Conservation (phyloP, 2,329 filamentous ascomycete genomes). For the Trichoderma brevicompactum region DNA sequence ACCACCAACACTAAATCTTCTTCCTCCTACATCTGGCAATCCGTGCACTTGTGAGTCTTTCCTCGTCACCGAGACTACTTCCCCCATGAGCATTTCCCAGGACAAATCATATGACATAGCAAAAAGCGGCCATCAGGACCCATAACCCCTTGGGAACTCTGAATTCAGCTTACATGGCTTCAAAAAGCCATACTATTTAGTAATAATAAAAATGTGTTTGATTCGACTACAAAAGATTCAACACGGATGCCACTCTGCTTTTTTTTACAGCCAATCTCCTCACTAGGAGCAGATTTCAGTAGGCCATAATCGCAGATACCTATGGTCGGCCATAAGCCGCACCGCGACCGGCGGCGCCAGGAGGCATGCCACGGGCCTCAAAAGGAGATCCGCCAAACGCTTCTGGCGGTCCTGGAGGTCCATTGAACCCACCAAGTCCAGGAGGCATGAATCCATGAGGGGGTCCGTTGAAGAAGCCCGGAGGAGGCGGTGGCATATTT, state of each 20-base stretch:
- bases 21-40: constrained; percentile 1
- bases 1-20: background rate
- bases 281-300: background rate
- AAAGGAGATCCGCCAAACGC: constrained; percentile 54
- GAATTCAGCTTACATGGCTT: background rate
- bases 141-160: constrained; percentile 10
- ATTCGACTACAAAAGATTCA: constrained; percentile 13
- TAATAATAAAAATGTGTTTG: constrained; percentile 16
- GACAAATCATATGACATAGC: constrained; percentile 16
- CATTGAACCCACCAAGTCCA: constrained; percentile 61
- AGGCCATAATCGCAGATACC: background rate
- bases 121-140: constrained; percentile 7
- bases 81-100: constrained; percentile 9
- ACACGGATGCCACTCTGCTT: constrained; percentile 11
- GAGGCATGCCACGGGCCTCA: constrained; percentile 60
- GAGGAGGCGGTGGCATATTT: constrained; percentile 61
- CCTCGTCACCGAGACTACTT: constrained; percentile 18
- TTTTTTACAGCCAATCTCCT: background rate
- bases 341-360: constrained; percentile 49
- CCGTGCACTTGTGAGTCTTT: constrained; percentile 16
- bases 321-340: constrained; percentile 42
- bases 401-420: constrained; percentile 53
- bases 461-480: constrained; percentile 59
- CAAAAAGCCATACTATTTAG: constrained; percentile 4
- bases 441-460: constrained; percentile 60